A percentile compares a stretch with the other conserved stretches of the same genome.
Conservation (phyloP, 2,329 filamentous ascomycete species). For the Aspergillus aculeatinus region DNA sequence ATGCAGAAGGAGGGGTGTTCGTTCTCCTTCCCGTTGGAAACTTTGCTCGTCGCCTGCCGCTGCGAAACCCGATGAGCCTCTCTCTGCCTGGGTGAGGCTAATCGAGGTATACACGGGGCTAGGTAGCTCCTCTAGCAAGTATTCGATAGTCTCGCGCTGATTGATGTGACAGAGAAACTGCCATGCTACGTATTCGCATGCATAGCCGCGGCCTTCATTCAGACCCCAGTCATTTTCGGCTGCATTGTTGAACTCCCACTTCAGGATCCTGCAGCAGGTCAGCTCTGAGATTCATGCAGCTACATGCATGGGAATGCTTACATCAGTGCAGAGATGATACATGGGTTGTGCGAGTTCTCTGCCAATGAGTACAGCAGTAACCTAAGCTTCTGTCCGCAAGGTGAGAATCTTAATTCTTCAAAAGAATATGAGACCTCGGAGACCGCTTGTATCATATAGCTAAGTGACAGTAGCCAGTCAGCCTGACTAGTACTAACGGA, state of each 20-base stretch:
- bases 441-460: slow-evolving; percentile 42
- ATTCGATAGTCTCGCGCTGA: slow-evolving; percentile 58
- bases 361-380: slow-evolving; percentile 40
- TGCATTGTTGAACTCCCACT: slow-evolving; percentile 55
- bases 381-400: slow-evolving; percentile 38
- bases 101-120: slow-evolving; percentile 20
- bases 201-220: slow-evolving; percentile 56
- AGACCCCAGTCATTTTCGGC: slow-evolving; percentile 56
- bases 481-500: neutral
- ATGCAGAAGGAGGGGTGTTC: slow-evolving; percentile 31
- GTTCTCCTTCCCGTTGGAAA: slow-evolving; percentile 23
- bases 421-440: slow-evolving; percentile 45
- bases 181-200: slow-evolving; percentile 64
- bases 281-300: neutral
- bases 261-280: slow-evolving; percentile 49
- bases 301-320: slow-evolving; percentile 32
- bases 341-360: slow-evolving; percentile 45
- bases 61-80: slow-evolving; percentile 18
- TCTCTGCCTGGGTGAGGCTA: slow-evolving; percentile 23
- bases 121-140: slow-evolving; percentile 54
- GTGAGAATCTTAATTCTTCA: slow-evolving; percentile 44
- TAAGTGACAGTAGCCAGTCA: slow-evolving; percentile 14
- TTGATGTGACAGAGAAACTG: slow-evolving; percentile 58
- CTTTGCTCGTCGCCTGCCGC: slow-evolving; percentile 5
- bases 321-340: slow-evolving; percentile 52